A percentile compares a stretch with the other conserved stretches of the same genome.
phyloP scores from a whole-genome alignment of 345 rosid species.

The Carallia brachiata region DNA sequence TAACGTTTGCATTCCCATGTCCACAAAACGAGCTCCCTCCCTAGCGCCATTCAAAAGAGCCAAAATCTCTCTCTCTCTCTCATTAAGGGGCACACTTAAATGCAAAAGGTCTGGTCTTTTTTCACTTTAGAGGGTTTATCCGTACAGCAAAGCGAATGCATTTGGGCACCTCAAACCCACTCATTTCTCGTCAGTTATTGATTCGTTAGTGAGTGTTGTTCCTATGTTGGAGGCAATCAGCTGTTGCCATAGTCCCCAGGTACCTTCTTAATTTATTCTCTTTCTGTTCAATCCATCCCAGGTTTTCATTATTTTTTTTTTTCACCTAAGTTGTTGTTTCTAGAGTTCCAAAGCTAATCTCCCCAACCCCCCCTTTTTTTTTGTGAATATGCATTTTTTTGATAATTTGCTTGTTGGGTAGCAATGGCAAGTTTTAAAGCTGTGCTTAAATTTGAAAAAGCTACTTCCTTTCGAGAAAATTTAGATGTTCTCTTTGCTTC shows the following conservation, averaged over 20 bases:
- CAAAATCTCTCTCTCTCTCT: neutral
- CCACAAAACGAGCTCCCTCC: slow-evolving; percentile 9
- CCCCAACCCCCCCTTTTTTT: too few relatives aligned
- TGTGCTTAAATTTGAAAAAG: too few relatives aligned
- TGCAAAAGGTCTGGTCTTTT: slow-evolving; percentile 8
- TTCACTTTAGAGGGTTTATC: slow-evolving; percentile 20
- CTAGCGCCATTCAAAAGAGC: neutral
- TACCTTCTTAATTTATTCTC: slow-evolving; percentile 17
- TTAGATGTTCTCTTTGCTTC: too few relatives aligned
- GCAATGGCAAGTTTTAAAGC: too few relatives aligned
- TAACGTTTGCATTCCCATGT: slow-evolving; percentile 7
- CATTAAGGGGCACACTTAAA: neutral
- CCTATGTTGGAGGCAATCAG: slow-evolving; percentile 54
- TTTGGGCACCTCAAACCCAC: slow-evolving; percentile 5
- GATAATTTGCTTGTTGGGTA: too few relatives aligned
- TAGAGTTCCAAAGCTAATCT: too few relatives aligned
- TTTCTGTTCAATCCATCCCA: neutral
- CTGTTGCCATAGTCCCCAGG: slow-evolving; percentile 51
- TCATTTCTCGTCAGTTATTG: neutral
- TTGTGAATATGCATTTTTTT: too few relatives aligned
- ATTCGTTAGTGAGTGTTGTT: neutral
- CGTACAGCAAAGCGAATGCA: slow-evolving; percentile 27
- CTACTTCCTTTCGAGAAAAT: too few relatives aligned
- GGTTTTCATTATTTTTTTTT: neutral
- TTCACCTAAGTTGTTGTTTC: too few relatives aligned